A percentile compares a stretch with the other conserved stretches of the same genome.
Conservation (phyloP, 2,329 filamentous ascomycete species). For the Peltaster fructicola region DNA sequence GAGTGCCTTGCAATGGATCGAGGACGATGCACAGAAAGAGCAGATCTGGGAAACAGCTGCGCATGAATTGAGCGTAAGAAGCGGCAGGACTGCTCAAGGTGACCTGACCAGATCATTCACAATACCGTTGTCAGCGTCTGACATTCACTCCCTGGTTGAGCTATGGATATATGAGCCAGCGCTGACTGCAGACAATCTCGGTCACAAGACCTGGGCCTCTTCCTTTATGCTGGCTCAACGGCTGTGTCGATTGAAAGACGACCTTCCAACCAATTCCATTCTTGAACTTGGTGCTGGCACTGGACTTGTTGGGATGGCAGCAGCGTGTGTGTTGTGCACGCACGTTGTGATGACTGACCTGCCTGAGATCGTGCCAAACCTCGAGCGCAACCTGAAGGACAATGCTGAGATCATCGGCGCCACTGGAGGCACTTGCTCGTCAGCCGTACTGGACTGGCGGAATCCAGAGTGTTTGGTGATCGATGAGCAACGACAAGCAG, state of each 20-base stretch:
- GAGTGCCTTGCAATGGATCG: conserved; percentile 50
- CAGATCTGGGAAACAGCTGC: conserved; percentile 63
- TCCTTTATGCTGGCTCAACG: conserved; percentile 70
- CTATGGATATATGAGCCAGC: conserved; percentile 71
- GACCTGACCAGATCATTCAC: conserved; percentile 43
- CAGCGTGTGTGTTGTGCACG: conserved; percentile 51
- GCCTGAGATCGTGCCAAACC: conserved; percentile 64
- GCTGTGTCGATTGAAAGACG: conserved; percentile 27
- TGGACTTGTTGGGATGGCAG: conserved; percentile 74
- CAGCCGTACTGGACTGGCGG: conserved; percentile 57
- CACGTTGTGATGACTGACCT: conserved; percentile 66
- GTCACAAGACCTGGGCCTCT: conserved; percentile 90
- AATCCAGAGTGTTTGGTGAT: conserved; percentile 29
- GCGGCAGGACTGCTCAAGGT: conserved; percentile 55
- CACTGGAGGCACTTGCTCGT: conserved; percentile 39
- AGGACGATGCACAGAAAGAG: conserved; percentile 48
- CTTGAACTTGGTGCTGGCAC: conserved; percentile 84
- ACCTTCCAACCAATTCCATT: conserved; percentile 14
- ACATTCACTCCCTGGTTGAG: conserved; percentile 1
- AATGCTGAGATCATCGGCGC: conserved; percentile 42
- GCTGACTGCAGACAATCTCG: conserved; percentile 71
- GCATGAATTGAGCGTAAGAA: conserved; percentile 64
- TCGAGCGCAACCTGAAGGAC: conserved; percentile 50
- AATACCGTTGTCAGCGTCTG: conserved; percentile 22
- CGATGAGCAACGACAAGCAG: conserved; percentile 3